Evolutionary conservation across 2,329 filamentous ascomycete genomes (phyloP).

Genomic region (Thyridium curvatum): DNA sequence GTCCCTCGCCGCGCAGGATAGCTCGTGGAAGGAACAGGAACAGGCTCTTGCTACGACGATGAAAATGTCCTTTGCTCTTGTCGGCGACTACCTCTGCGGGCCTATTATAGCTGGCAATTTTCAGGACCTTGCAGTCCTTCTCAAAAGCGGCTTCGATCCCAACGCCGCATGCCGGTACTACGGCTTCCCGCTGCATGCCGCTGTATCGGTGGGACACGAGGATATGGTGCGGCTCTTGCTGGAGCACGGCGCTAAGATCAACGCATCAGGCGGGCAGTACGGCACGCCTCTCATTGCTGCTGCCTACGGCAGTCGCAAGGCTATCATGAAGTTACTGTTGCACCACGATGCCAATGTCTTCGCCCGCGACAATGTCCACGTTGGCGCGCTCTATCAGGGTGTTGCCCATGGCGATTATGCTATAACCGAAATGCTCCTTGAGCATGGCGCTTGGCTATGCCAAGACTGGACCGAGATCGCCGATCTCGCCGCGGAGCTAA

Average conservation of each 20-base stretch:
- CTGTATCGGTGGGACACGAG: conserved; percentile 32
- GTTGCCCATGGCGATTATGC: conserved; percentile 2
- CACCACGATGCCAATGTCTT: conserved; percentile 1
- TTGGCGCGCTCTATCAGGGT: conserved; percentile 1
- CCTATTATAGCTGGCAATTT: too few species aligned
- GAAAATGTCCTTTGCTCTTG: too few species aligned
- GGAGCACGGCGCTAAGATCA: conserved; percentile 18
- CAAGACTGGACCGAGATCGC: conserved; percentile 1
- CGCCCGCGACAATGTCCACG: neutral
- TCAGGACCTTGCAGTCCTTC: neutral
- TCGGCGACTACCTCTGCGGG: too few species aligned
- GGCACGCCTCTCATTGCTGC: conserved; percentile 1
- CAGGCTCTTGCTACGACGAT: too few species aligned
- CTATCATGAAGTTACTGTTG: neutral
- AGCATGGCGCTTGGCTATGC: conserved; percentile 2
- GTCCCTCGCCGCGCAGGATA: too few species aligned
- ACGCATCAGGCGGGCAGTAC: conserved; percentile 9
- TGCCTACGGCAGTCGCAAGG: neutral
- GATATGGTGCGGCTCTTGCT: conserved; percentile 30
- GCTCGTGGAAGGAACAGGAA: too few species aligned
- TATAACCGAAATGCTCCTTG: conserved; percentile 1
- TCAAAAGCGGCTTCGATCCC: neutral
- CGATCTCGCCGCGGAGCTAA: conserved; percentile 1
- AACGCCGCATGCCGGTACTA: neutral
- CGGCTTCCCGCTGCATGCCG: conserved; percentile 34